Conservation (phyloP, 306 rosid genomes). For the Carpinus fangiana region DNA sequence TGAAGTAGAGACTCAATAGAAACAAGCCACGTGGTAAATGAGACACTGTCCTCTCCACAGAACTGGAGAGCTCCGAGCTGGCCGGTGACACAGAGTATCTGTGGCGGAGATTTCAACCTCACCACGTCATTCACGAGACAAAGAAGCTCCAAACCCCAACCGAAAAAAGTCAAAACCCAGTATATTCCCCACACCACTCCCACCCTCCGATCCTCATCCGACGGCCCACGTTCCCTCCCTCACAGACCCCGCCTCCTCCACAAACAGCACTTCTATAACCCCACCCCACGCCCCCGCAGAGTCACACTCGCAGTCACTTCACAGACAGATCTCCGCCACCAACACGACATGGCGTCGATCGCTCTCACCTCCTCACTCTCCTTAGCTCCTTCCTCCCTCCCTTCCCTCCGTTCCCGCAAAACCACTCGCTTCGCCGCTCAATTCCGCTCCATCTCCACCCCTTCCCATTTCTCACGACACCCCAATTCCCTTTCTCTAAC, state of each 20-base stretch:
- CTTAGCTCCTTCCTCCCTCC: conserved; percentile 25
- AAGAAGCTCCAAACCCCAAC: conserved; percentile 33
- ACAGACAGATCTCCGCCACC: conserved; percentile 13
- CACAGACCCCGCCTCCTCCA: conserved; percentile 6
- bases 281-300: background rate
- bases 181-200: conserved; percentile 23
- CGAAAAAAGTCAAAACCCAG: conserved; percentile 35
- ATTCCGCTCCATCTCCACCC: background rate
- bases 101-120: conserved; percentile 29
- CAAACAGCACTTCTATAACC: background rate
- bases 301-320: too few species aligned
- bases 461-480: background rate
- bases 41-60: too few species aligned
- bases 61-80: conserved; percentile 3
- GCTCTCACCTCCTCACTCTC: conserved; percentile 51
- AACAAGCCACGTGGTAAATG: background rate
- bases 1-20: background rate
- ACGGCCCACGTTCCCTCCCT: conserved; percentile 24
- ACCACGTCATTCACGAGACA: conserved; percentile 42
- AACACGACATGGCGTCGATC: conserved; percentile 62
- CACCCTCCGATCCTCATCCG: conserved; percentile 42
- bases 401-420: conserved; percentile 58
- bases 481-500: conserved; percentile 7
- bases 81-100: background rate
- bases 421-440: background rate